Evolutionary conservation across 2,329 filamentous ascomycete species (phyloP), one percentile per base, ranked within the genome.

Genomic region (Claviceps capensis): DNA sequence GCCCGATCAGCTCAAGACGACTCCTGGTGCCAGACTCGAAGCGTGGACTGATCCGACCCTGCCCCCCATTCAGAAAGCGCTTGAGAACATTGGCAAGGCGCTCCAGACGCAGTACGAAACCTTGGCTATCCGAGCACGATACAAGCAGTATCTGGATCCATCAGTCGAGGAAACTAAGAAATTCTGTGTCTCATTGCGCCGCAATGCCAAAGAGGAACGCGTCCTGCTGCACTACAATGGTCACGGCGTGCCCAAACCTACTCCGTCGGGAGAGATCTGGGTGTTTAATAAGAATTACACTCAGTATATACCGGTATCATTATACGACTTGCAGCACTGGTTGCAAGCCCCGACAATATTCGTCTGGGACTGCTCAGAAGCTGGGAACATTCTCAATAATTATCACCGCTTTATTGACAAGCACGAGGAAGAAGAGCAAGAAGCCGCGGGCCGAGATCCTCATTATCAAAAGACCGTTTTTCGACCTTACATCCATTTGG

Each of bases 271-370:
- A 14, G 93, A 98, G 67, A 95, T 98, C 19, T 98, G 93, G 93
- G 94, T 97, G 5, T 98, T 98, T 68, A 98, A 98, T 69, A 91
- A 93, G 60, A 97, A 88, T 59, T 98, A 96, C 65, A 98, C 93
- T 0, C 93, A 98, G 68, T 98, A 98, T 65, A 98, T 98, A 43
- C 93, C 93, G 0, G 87, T 98, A 44, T 95, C 91, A 1, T 73
- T 98, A 8, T 96, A 95, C 62, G 93, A 98, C 64, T 72, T 98
- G 45, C 91, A 97, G 67, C 85, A 87, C 53, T 98, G 93, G 93
- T 80, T 98, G 7, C 89, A 91, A 56, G 91, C 90, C 0, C 93
- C 93, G 0, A 95, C 90, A 54, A 83, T 98, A 44, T 98, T 94
- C 63, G 93, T 98, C 37, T 98, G 94, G 78, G 93, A 98, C 68